A percentile compares a stretch with the other conserved stretches of the same genome.
Conservation (phyloP, 805 yeast species). For the Barnettozyma sucrosica region DNA sequence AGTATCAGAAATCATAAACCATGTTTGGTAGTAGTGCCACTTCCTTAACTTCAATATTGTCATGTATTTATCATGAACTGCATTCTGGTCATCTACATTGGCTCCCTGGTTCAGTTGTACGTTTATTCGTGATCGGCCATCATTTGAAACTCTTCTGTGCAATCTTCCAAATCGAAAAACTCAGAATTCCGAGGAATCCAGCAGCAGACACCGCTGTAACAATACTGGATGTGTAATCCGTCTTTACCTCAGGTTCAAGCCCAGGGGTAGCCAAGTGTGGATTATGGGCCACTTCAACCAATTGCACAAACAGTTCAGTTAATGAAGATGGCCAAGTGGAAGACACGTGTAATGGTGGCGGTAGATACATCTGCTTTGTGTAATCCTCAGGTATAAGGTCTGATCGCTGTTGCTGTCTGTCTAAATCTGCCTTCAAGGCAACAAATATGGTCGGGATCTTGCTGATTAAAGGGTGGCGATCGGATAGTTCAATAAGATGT, state of each 20-base stretch:
- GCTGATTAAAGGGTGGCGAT: conserved; percentile 50
- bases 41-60: no score
- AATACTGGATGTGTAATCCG: conserved; percentile 42
- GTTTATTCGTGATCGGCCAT: background rate
- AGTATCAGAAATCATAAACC: no score
- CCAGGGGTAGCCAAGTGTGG: conserved; percentile 81
- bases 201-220: conserved; percentile 66
- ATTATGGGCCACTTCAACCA: conserved; percentile 79
- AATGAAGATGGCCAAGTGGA: conserved; percentile 86
- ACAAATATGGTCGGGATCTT: conserved; percentile 80
- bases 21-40: no score
- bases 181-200: conserved; percentile 55
- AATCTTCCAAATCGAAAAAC: conserved; percentile 59
- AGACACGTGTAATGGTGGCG: conserved; percentile 86
- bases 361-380: conserved; percentile 56
- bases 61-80: no score
- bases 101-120: no score
- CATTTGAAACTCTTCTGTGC: conserved; percentile 9
- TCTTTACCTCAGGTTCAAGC: conserved; percentile 56
- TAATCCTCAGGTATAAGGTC: conserved; percentile 84
- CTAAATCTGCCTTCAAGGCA: conserved; percentile 92
- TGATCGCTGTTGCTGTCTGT: conserved; percentile 88
- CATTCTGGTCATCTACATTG: no score
- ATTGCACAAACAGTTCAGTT: conserved; percentile 75
- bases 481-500: conserved; percentile 64